Conservation (phyloP, 2,329 filamentous ascomycete genomes). For the Zymoseptoria tritici region DNA sequence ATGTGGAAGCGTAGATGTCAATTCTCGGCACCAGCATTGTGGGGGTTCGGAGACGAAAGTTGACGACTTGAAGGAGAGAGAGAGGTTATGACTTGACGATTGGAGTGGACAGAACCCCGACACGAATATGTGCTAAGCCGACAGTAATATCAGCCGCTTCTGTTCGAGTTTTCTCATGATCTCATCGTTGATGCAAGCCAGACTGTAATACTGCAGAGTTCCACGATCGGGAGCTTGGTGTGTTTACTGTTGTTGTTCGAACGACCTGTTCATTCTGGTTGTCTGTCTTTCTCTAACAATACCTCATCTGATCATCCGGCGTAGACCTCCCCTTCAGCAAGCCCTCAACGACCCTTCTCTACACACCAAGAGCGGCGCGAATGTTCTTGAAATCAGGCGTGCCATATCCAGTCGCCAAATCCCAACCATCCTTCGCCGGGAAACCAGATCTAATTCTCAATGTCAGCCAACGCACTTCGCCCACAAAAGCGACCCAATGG, state of each 20-base stretch:
- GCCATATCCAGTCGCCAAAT: constrained; percentile 21
- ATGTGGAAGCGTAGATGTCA: neutral
- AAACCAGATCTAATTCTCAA: constrained; percentile 10
- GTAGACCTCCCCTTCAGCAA: neutral
- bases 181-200: no score
- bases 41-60: neutral
- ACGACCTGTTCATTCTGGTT: no score
- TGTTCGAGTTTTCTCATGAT: neutral
- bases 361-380: constrained; percentile 5
- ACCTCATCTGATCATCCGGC: neutral
- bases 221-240: no score
- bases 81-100: neutral
- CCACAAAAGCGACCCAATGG: no score
- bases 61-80: neutral
- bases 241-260: no score
- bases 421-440: constrained; percentile 20
- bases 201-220: no score
- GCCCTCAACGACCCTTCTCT: neutral
- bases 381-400: constrained; percentile 21
- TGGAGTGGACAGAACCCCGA: neutral
- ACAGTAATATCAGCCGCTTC: neutral
- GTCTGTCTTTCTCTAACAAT: no score
- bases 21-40: neutral
- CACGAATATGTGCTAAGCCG: neutral
- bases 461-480: no score